Conservation (phyloP, 495 filamentous ascomycete species). For the Rostrohypoxylon terebratum region DNA sequence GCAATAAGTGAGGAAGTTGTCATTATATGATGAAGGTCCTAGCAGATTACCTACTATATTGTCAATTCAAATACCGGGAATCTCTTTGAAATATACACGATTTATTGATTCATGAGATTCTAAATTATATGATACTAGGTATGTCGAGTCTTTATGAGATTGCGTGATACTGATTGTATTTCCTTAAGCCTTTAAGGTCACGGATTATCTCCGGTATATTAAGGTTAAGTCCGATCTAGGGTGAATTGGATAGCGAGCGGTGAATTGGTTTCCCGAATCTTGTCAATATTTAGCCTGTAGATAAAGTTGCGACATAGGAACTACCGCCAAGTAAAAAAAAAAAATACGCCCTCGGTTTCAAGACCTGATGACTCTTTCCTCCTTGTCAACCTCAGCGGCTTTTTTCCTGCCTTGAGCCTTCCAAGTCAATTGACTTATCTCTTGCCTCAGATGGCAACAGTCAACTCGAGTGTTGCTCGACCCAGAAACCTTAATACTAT, state of each 20-base stretch:
- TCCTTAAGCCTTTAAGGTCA: not conserved
- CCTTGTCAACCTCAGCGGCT: not conserved
- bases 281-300: constrained; percentile 20
- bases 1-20: not conserved
- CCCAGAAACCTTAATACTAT: constrained; percentile 15
- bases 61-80: not conserved
- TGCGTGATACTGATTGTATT: too few species aligned
- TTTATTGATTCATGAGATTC: not conserved
- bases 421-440: not conserved
- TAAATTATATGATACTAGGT: not conserved
- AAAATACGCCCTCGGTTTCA: not conserved
- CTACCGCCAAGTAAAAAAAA: constrained; percentile 12
- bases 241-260: constrained; percentile 7
- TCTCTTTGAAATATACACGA: too few species aligned
- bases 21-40: not conserved
- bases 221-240: constrained; percentile 4
- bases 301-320: constrained; percentile 18
- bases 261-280: constrained; percentile 12
- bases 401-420: not conserved
- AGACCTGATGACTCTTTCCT: not conserved
- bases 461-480: constrained; percentile 25
- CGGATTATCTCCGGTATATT: constrained; percentile 7
- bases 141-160: too few species aligned
- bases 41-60: not conserved
- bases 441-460: constrained; percentile 38